Evolutionary conservation across 768 basidiomycete species (phyloP).

Genomic region (Termitomyces sp.): DNA sequence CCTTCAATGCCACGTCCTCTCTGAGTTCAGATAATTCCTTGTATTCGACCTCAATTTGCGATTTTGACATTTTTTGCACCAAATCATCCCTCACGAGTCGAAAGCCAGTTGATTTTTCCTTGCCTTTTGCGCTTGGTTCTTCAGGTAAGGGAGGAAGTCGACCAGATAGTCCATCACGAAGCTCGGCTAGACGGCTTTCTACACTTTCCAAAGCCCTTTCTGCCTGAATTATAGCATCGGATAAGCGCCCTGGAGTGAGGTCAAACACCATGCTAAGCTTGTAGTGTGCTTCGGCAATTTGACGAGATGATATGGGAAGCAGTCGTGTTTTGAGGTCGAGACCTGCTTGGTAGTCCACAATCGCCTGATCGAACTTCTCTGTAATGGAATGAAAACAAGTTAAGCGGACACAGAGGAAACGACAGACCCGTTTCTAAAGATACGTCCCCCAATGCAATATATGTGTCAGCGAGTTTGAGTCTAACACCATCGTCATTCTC

Average conservation of each 20-base stretch:
- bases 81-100: slow-evolving; percentile 44
- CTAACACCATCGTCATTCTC: slow-evolving; percentile 55
- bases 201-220: slow-evolving; percentile 79
- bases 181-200: slow-evolving; percentile 56
- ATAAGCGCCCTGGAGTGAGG: slow-evolving; percentile 77
- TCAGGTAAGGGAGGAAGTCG: slow-evolving; percentile 26
- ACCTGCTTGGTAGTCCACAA: slow-evolving; percentile 78
- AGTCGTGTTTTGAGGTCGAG: slow-evolving; percentile 67
- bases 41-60: slow-evolving; percentile 73
- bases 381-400: slow-evolving; percentile 9
- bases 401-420: not conserved
- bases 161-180: slow-evolving; percentile 40
- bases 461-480: slow-evolving; percentile 87
- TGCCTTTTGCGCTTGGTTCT: slow-evolving; percentile 48
- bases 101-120: slow-evolving; percentile 58
- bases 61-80: slow-evolving; percentile 60
- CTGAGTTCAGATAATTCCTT: slow-evolving; percentile 73
- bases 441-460: slow-evolving; percentile 90
- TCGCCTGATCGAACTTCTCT: slow-evolving; percentile 97
- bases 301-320: slow-evolving; percentile 83
- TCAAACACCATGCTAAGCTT: slow-evolving; percentile 93
- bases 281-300: slow-evolving; percentile 91
- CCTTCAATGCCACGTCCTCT: slow-evolving; percentile 85
- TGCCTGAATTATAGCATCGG: slow-evolving; percentile 78
- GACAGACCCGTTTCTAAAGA: slow-evolving; percentile 90